phyloP scores from a whole-genome alignment of 345 rosid genomes.

The Cardamine resedifolia region DNA sequence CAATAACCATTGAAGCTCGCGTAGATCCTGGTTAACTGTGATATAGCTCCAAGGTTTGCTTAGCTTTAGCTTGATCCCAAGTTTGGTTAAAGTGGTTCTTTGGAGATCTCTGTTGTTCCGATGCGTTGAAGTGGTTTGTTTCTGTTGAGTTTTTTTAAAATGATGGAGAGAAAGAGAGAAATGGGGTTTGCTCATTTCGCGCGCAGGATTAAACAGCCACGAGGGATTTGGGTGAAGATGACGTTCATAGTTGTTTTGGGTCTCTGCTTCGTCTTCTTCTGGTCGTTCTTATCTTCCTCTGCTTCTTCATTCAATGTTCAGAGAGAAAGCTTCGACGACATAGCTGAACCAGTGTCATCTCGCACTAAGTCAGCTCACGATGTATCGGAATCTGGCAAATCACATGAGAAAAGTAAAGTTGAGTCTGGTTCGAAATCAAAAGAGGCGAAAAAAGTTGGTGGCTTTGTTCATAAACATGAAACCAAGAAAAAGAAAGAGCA shows the following conservation, averaged over 20 bases:
- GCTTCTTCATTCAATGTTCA: slow-evolving; percentile 56
- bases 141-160: slow-evolving; percentile 3
- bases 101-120: slow-evolving; percentile 29
- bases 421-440: slow-evolving; percentile 43
- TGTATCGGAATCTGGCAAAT: slow-evolving; percentile 35
- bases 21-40: slow-evolving; percentile 12
- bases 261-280: slow-evolving; percentile 76
- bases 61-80: slow-evolving; percentile 5
- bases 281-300: slow-evolving; percentile 74
- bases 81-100: slow-evolving; percentile 12
- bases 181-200: slow-evolving; percentile 67
- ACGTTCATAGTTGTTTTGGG: slow-evolving; percentile 69
- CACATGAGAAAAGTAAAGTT: slow-evolving; percentile 36
- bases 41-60: slow-evolving; percentile 12
- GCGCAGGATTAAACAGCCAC: slow-evolving; percentile 75
- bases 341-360: slow-evolving; percentile 71
- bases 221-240: slow-evolving; percentile 72
- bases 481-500: slow-evolving; percentile 48
- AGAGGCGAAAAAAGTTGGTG: slow-evolving; percentile 46
- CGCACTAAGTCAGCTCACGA: slow-evolving; percentile 35
- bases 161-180: slow-evolving; percentile 37
- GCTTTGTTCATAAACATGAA: slow-evolving; percentile 49
- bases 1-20: slow-evolving; percentile 24
- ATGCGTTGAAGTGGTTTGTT: slow-evolving; percentile 18
- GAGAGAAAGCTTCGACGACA: slow-evolving; percentile 86